Percentiles rank a stretch among this genome's conserved stretches.
Conservation (phyloP, 148 eudicot genomes). For the Camellia lanceoleosa region DNA sequence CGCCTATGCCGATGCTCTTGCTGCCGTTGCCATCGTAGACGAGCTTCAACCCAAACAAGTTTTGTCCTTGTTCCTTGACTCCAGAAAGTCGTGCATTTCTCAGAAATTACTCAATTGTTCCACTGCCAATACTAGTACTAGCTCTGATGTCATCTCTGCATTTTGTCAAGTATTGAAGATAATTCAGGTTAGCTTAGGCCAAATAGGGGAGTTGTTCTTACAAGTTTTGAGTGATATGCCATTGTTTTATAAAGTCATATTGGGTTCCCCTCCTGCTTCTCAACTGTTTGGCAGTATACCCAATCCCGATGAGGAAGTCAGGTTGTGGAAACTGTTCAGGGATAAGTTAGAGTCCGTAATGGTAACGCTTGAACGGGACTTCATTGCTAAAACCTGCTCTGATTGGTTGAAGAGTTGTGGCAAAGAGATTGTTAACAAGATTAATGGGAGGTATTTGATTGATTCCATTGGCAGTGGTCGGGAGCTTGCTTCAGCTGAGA, state of each 20-base stretch:
- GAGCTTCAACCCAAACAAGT: slow-evolving; percentile 71
- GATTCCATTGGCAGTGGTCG: slow-evolving; percentile 70
- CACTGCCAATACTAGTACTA: slow-evolving; percentile 27
- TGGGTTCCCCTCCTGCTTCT: slow-evolving; percentile 85
- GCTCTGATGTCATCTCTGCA: slow-evolving; percentile 52
- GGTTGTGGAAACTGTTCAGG: slow-evolving; percentile 77
- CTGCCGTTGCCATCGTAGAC: slow-evolving; percentile 76
- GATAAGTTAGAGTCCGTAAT: slow-evolving; percentile 68
- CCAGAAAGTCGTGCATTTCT: slow-evolving; percentile 68
- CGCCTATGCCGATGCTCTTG: slow-evolving; percentile 80
- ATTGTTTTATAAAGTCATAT: slow-evolving; percentile 77
- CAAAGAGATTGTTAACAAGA: slow-evolving; percentile 66
- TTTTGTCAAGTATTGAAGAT: slow-evolving; percentile 81
- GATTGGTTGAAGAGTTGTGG: slow-evolving; percentile 89
- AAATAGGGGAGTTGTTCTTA: slow-evolving; percentile 89
- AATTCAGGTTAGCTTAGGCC: slow-evolving; percentile 83
- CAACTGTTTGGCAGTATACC: slow-evolving; percentile 95
- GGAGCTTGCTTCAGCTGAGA: slow-evolving; percentile 88
- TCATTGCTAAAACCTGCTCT: slow-evolving; percentile 69
- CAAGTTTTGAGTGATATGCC: slow-evolving; percentile 91
- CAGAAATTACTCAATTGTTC: slow-evolving; percentile 61
- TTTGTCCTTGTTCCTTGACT: slow-evolving; percentile 67
- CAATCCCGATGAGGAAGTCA: slow-evolving; percentile 85
- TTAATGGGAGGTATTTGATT: slow-evolving; percentile 69
- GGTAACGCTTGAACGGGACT: slow-evolving; percentile 67